Percentiles rank a stretch among this genome's conserved stretches.
Evolutionary conservation across 495 filamentous ascomycete species (phyloP).

Genomic region (Xylaria palmicola): DNA sequence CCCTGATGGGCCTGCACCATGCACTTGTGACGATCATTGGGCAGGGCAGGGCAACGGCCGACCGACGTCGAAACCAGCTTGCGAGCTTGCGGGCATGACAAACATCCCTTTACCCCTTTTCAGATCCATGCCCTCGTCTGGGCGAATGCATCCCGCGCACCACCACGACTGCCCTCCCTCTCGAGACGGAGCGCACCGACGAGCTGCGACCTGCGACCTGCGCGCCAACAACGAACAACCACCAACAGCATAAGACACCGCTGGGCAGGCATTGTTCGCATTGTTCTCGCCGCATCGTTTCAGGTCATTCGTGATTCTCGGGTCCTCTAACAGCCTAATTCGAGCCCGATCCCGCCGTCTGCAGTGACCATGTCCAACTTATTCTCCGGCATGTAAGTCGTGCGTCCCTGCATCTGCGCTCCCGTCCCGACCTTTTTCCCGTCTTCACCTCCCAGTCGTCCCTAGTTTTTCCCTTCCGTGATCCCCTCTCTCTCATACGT

Average conservation of each 20-base stretch:
- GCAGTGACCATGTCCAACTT: slow-evolving; percentile 65
- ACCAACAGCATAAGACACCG: background rate
- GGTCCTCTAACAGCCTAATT: slow-evolving; percentile 13
- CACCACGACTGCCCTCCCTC: background rate
- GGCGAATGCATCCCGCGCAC: background rate
- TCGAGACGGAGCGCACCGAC: too few relatives aligned
- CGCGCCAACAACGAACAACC: too few relatives aligned
- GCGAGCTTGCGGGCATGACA: slow-evolving; percentile 2
- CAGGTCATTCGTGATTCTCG: slow-evolving; percentile 4
- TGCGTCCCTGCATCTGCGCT: slow-evolving; percentile 15
- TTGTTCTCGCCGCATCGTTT: slow-evolving; percentile 5
- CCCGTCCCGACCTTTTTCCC: background rate
- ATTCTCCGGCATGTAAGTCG: slow-evolving; percentile 77
- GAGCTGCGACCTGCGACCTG: too few relatives aligned
- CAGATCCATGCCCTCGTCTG: slow-evolving; percentile 1
- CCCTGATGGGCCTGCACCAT: background rate
- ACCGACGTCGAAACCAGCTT: slow-evolving; percentile 1
- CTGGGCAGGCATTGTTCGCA: background rate
- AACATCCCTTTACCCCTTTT: slow-evolving; percentile 19
- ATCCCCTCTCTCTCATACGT: too few relatives aligned
- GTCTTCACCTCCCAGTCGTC: background rate
- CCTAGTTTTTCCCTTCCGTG: too few relatives aligned
- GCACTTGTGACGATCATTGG: slow-evolving; percentile 9
- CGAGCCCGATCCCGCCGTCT: slow-evolving; percentile 22
- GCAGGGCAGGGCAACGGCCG: background rate